Evolutionary conservation across 345 rosid species (phyloP), one percentile per base, ranked within the genome.

Genomic region (Eutrema heterophyllum): DNA sequence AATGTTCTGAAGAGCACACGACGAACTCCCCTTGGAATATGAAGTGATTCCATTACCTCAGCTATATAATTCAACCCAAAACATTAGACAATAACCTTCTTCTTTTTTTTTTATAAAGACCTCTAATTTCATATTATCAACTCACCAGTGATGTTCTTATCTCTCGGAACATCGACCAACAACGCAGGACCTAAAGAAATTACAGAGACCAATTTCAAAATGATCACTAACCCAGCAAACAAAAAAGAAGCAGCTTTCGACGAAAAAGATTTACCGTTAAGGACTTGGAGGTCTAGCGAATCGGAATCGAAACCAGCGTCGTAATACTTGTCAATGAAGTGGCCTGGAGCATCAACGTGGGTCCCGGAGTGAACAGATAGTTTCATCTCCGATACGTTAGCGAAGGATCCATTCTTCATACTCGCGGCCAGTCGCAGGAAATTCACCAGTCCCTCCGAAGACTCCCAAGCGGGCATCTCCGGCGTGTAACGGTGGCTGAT

Each of bases 281-380:
- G 85, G 4, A 71, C 69, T 55, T 63, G 81, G 74, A 89, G 85
- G 69, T 95, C 97, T n/a, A 95, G 96, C 10, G 99, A 86, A 49
- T 95, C 99, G 29, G 85, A 86, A 55, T 95, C 99, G 45, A 86
- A 95, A 13, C 97, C 97, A 35, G 97, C 97, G 60, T 95, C 97
- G 64, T 88, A 95, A 78, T 92, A 92, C 36, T 84, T 83, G 56
- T 92, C 99, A 29, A 77, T 81, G 64, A 95, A 89, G 60, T 95
- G 99, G 1, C 99, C 97, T 2, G 99, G 97, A 8, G 99, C 92
- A 59, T 95, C 99, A 3, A 95, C 87, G 72, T 95, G 99, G 0
- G 99, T 95, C 11, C 97, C 99, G 0, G 97, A 86, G 73, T 95
- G 99, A 7, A 87, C 68, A 4, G 97, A 88, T 0, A 95, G 80